Conservation (phyloP, 345 rosid species). For the Moricandia moricandioides region DNA sequence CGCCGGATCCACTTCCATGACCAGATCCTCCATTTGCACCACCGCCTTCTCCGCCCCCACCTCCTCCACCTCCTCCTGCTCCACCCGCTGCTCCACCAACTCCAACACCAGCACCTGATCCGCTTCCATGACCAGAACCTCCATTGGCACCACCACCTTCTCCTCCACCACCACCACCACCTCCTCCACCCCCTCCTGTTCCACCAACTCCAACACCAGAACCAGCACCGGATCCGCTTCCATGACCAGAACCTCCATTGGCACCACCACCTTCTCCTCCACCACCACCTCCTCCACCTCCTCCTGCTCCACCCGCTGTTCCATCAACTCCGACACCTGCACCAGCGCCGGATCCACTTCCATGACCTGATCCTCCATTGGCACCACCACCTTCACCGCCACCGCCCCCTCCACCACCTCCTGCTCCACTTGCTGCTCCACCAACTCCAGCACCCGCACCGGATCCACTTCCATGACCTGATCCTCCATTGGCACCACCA, state of each 20-base stretch:
- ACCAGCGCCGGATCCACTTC: conserved; percentile 23
- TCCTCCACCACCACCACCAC: conserved; percentile 10
- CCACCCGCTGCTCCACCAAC: conserved; percentile 1
- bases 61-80: conserved; percentile 15
- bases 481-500: conserved; percentile 23
- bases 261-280: conserved; percentile 16
- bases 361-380: background rate
- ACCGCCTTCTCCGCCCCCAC: background rate
- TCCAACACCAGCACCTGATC: conserved; percentile 19
- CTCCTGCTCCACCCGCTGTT: background rate
- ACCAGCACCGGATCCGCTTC: conserved; percentile 19
- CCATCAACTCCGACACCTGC: background rate
- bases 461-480: conserved; percentile 22
- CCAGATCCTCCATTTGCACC: too few relatives aligned
- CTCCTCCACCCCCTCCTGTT: conserved; percentile 22
- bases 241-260: conserved; percentile 19
- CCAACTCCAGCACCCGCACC: conserved; percentile 21
- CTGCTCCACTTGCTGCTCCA: conserved; percentile 9
- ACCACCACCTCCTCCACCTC: conserved; percentile 19
- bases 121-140: conserved; percentile 20
- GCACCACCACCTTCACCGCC: background rate
- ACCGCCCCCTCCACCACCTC: background rate
- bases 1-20: conserved; percentile 17
- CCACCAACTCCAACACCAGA: background rate
- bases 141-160: conserved; percentile 10